These are phyloP conservation scores for Starmerella stellata DNA, from an alignment of 805 yeast genomes.

Conservation along the genomic window DNA sequence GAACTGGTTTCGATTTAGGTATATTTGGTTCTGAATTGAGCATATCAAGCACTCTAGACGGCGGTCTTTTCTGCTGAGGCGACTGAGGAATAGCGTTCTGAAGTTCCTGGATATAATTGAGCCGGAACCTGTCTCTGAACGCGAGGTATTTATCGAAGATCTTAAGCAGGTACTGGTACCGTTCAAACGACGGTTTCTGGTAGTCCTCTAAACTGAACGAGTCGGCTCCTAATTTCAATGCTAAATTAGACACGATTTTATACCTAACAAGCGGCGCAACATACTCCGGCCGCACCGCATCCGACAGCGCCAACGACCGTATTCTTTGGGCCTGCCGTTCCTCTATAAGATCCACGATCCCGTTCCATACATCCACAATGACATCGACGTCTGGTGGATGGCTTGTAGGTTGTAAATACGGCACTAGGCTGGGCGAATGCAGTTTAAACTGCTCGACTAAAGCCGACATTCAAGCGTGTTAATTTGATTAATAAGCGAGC, in stretches of 20 bases:
- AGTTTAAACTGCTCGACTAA: neutral
- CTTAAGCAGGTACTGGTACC: neutral
- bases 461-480: neutral
- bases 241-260: neutral
- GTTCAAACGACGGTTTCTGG: neutral
- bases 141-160: neutral
- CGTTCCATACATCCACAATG: neutral
- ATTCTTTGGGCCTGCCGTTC: neutral
- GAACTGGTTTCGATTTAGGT: too few species aligned
- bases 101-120: neutral
- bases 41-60: too few species aligned
- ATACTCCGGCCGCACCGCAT: neutral
- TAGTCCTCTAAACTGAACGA: neutral
- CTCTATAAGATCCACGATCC: neutral
- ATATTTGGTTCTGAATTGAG: too few species aligned
- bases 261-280: neutral
- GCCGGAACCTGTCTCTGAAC: neutral
- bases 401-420: neutral
- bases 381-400: neutral
- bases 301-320: neutral
- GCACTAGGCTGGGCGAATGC: neutral
- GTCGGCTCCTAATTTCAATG: neutral
- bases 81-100: too few species aligned
- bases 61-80: too few species aligned
- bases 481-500: too few species aligned